Evolutionary conservation across 768 basidiomycete species (phyloP), one percentile per base, ranked within the genome.

Genomic region (Boletus sp.): DNA sequence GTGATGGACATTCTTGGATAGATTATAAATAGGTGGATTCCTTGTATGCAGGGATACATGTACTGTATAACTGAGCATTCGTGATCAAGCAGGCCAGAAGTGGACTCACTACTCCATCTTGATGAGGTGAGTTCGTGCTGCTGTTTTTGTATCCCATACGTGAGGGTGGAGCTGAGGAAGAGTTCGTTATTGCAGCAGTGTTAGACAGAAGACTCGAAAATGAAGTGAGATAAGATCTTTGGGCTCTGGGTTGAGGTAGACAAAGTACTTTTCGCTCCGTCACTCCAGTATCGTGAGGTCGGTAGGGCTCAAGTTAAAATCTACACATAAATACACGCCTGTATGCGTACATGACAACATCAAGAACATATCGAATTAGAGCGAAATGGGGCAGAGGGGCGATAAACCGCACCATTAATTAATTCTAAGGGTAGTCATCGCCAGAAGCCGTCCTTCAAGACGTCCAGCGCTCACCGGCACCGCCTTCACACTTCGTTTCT

Each of bases 401-500:
- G 35, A 55, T 54, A 64, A 37, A 39, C 23, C 48, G 39, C 59
- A 34, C 47, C 51, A 51, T 50, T 43, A 37, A 53, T 44, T 10
- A 42, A 40, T n/a, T 15, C 37, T 1, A 52, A 35, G 30, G 35
- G 19, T 59, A 33, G 34, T 42, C 41, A 17, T 38, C 46, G 7
- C 37, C 47, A n/a, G 41, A 47, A 47, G 37, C 10, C 41, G 38
- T 17, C 35, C 19, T 13, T 38, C 52, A 6, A 45, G 47, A 35
- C 51, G 47, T 50, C 43, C 19, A 27, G 37, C n/a, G 38, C 47
- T 33, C 52, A 35, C 35, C 17, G 21, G 34, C 29, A 47, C 25
- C 25, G 34, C 19, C 53, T 44, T 67, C 64, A 90, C 32, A 91
- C 63, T 61, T 93, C 91, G 65, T 89, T 93, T 65, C 85, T 77